Evolutionary conservation across 768 basidiomycete genomes (phyloP).

Genomic region (Phlebiopsis gigantea): DNA sequence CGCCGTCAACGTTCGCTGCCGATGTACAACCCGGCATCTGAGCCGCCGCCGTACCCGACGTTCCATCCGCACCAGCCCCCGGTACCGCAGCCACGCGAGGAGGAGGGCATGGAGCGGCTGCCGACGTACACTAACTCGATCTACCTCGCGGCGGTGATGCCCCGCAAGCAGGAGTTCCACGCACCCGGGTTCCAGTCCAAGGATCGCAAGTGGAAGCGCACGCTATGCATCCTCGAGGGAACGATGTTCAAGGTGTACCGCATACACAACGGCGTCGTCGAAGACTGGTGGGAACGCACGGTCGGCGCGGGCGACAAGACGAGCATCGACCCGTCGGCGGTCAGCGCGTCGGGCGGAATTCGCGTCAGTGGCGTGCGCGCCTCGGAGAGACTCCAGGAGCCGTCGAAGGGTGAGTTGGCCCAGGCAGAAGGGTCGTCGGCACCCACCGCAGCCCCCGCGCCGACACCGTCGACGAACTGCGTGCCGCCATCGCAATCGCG

Average conservation of each 20-base stretch:
- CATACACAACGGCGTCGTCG: conserved; percentile 44
- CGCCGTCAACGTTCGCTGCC: conserved; percentile 69
- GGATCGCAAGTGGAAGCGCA: conserved; percentile 89
- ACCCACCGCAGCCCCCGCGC: conserved; percentile 4
- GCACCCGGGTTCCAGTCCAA: conserved; percentile 80
- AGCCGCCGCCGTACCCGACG: conserved; percentile 67
- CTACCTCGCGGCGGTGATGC: conserved; percentile 75
- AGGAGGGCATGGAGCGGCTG: conserved; percentile 78
- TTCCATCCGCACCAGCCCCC: conserved; percentile 28
- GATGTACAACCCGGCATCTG: conserved; percentile 49
- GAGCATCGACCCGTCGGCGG: conserved; percentile 10
- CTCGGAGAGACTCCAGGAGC: conserved; percentile 14
- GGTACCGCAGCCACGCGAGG: conserved; percentile 46
- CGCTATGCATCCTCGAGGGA: conserved; percentile 87
- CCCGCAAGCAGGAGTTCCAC: conserved; percentile 90
- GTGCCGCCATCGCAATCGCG: conserved; percentile 21
- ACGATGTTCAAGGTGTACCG: conserved; percentile 81
- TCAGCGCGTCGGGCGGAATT: conserved; percentile 20
- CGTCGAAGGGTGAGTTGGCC: not conserved
- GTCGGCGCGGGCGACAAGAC: conserved; percentile 68
- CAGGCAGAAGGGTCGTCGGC: not conserved
- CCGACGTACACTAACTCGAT: conserved; percentile 81
- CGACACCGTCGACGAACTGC: not conserved
- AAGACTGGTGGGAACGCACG: conserved; percentile 74
- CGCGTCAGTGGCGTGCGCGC: conserved; percentile 26